phyloP scores from a whole-genome alignment of 305 asterid genomes.

The Fraxinus xanthoxyloides region DNA sequence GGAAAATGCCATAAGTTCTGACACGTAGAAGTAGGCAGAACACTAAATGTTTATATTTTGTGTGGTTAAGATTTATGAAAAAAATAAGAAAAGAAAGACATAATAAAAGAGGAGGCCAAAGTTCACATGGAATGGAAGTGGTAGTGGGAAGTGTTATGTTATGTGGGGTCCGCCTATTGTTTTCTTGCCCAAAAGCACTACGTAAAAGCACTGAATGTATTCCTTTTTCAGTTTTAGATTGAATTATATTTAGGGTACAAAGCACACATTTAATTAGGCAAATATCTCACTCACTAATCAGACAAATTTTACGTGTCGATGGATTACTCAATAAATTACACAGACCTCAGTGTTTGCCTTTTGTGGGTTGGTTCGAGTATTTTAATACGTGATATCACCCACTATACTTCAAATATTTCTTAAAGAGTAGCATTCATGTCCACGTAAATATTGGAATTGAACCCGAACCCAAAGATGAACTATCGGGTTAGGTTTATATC shows the following conservation, averaged over 20 bases:
- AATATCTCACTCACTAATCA: neutral
- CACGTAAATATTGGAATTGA: too few species aligned
- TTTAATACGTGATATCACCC: neutral
- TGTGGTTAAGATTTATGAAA: conserved; percentile 7
- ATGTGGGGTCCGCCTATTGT: conserved; percentile 15
- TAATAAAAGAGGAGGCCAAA: neutral
- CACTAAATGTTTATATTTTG: conserved; percentile 1
- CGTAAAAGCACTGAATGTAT: conserved; percentile 12
- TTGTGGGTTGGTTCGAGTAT: neutral
- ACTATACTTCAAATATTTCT: too few species aligned
- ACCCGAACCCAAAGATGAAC: too few species aligned
- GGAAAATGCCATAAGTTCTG: conserved; percentile 27
- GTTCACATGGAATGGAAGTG: conserved; percentile 30
- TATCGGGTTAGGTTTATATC: too few species aligned
- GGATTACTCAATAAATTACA: neutral
- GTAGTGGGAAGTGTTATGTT: conserved; percentile 16
- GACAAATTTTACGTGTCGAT: neutral
- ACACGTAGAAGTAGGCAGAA: conserved; percentile 1
- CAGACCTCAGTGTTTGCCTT: neutral
- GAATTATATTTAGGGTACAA: neutral
- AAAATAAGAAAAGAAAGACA: conserved; percentile 5
- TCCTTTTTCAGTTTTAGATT: neutral
- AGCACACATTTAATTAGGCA: neutral
- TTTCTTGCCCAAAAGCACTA: neutral
- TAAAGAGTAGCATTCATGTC: too few species aligned